Base-by-base conservation (phyloP, 257 asterid species). In the Gentiana macrophylla region DNA sequence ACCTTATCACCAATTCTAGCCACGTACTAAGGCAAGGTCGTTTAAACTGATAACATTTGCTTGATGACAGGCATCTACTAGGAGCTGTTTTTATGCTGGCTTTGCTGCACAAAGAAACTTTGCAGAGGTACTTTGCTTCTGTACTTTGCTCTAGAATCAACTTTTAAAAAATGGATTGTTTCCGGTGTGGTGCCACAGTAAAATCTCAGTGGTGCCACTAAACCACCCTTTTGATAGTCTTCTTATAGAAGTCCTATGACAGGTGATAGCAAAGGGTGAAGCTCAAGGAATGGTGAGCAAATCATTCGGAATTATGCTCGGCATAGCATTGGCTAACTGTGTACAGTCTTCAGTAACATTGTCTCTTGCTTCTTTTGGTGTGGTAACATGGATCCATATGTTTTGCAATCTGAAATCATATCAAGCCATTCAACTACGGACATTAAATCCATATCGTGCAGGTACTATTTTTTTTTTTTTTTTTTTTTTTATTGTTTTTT, bases 241-340 rank as follows among this genome's bases (percentile, higher is more conserved):
- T 71, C 64, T 62, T 59, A 50, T 73, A 34, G 55, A 66, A 36
- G 44, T 68, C 43, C 59, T 50, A 35, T 72, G 64, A 53, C 86
- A 91, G 97, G 96, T 91, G 63, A 91, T 91, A 76, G 98, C 98
- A 11, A 87, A 91, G 76, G 97, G 98, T 70, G 98, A 91, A 80
- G 97, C 97, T 71, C 98, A 87, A 73, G 98, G 98, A 70, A 91
- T 91, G 98, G 93, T 91, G 84, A 91, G 97, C 96, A 91, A 91
- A 77, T 84, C 86, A 63, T 50, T 87, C 35, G 98, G 98, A 63
- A 91, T 91, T 55, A 70, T 72, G 86, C 86, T 87, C 59, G 98
- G 95, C 77, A 91, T 91, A 74, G 93, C 80, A 37, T 48, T 91
- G 62, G 95, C 97, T 56, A 87, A 74, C 67, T 75, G 68, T 59